Percentiles rank a stretch among this genome's conserved stretches.
Evolutionary conservation across 805 yeast species (phyloP).

Genomic region (Teunomyces funiuensis): DNA sequence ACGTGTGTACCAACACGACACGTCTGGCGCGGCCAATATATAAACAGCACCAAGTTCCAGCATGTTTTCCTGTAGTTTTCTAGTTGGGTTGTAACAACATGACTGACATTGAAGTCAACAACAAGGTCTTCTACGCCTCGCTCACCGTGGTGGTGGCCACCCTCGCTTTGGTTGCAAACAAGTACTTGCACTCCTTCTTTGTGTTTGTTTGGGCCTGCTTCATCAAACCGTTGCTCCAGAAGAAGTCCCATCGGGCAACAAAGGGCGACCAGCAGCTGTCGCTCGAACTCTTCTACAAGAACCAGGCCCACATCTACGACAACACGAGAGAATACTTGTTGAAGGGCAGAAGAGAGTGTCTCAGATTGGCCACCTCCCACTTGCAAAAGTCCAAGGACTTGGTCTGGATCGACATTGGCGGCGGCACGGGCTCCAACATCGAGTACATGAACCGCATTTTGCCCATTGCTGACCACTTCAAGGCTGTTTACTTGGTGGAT

Average conservation of each 20-base stretch:
- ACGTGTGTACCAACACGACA: conserved; percentile 4
- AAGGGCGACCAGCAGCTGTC: conserved; percentile 52
- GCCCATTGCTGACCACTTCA: conserved; percentile 49
- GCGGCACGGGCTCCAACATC: conserved; percentile 83
- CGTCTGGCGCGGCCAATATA: conserved; percentile 1
- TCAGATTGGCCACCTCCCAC: conserved; percentile 60
- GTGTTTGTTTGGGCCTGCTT: conserved; percentile 53
- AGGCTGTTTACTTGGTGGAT: conserved; percentile 70
- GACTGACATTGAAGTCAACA: neutral
- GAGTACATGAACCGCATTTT: conserved; percentile 66
- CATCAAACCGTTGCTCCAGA: conserved; percentile 52
- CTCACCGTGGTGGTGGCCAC: neutral
- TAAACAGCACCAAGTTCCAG: neutral
- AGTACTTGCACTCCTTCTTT: conserved; percentile 19
- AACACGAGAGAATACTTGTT: conserved; percentile 63
- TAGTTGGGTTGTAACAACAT: neutral
- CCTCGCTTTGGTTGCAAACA: conserved; percentile 3
- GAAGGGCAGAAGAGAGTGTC: conserved; percentile 68
- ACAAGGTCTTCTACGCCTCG: conserved; percentile 1
- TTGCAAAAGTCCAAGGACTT: conserved; percentile 43
- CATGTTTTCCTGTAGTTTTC: neutral
- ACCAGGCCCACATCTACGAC: conserved; percentile 78
- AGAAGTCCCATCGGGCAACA: conserved; percentile 19
- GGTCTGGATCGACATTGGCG: conserved; percentile 81
- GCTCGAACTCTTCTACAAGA: conserved; percentile 68